Evolutionary conservation across 179 eudicot species (phyloP), one percentile per base, ranked within the genome.

Genomic region (Spinacia oleracea): DNA sequence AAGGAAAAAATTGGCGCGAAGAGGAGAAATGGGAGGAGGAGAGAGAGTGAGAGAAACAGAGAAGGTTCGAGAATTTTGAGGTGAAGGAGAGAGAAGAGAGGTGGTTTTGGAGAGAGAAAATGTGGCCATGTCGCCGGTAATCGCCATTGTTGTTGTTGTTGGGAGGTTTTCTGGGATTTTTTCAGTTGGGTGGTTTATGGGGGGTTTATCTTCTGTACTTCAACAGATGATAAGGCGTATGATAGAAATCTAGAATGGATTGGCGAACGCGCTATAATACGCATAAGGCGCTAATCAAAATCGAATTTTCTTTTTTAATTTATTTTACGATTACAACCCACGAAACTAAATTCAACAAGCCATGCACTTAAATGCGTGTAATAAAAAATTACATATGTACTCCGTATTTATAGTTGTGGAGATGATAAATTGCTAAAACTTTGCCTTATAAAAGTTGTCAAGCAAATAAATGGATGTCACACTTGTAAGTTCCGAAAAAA

Each of bases 61-160:
- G 62, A 62, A 38, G 4, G 25, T 32, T 20, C 67, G 38, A 21
- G 76, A 51, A 40, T 27, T 21, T 31, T 58, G 82, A 2, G 56
- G 63, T 9, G n/a, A 53, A 14, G 78, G 76, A 31, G 73, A 42
- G 79, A 74, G 32, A 1, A 59, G 34, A 11, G 73, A 35, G 34
- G 53, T 34, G 5, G 79, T 60, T 75, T 81, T 81, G 12, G 83
- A 50, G 73, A 81, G 73, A 38, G 84, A 77, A 77, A 77, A 20
- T 23, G 77, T 38, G 43, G 77, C 43, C 20, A 64, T 6, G 20
- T 62, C 40, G 45, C 67, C 65, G 21, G 56, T 40, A 53, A 59
- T 5, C 25, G 80, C 73, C 80, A 77, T 71, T 81, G 43, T 81
- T 76, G 76, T 71, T 81, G 43, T 81, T 76, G 76, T 34, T 25